Base-by-base conservation (phyloP, 2,329 filamentous ascomycete species). In the Colletotrichum cereale region DNA sequence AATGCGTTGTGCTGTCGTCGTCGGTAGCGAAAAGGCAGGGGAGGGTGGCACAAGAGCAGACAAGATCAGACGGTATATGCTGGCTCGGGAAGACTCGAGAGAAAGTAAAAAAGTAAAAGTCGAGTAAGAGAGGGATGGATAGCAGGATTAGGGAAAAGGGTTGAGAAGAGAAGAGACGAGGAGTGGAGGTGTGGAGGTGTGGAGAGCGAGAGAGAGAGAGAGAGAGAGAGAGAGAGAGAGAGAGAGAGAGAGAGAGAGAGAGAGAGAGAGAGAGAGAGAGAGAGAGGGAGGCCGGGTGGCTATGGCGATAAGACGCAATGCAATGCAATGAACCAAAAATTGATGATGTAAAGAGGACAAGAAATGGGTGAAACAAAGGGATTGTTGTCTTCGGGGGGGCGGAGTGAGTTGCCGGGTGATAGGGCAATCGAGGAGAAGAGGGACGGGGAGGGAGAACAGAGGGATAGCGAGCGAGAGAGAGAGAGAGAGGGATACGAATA, bases 51-150 rank as follows among this genome's bases (percentile, higher is more conserved):
- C 66, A 62, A 42, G 40, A 57, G 34, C 42, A 62, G 66, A 47
- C 52, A 72, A 72, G 60, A 72, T 72, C 69, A 64, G 69, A 72
- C 40, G 69, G 58, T 68, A 55, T 68, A 69, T 60, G 64, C 65
- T 63, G 62, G 36, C 21, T 63, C 21, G 42, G 18, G 57, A 31
- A 38, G 44, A 47, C 21, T 47, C 44, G 31, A 55, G 53, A 24
- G 47, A 63, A 57, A 58, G 60, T 18, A 47, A 47, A 47, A 47
- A 47, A 47, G 44, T 47, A 21, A 47, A 47, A 47, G 44, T 47
- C 12, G 29, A 38, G 44, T n/a, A 56, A 60, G 52, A 52, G 24
- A 36, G 60, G 47, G 31, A 50, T 29, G 18, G 42, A 38, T 16
- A 34, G 16, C 26, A 52, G 48, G 18, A 36, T 24, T 34, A 36